Base-by-base conservation (phyloP, 176 grass and related monocot genomes). In the Zoysia japonica region DNA sequence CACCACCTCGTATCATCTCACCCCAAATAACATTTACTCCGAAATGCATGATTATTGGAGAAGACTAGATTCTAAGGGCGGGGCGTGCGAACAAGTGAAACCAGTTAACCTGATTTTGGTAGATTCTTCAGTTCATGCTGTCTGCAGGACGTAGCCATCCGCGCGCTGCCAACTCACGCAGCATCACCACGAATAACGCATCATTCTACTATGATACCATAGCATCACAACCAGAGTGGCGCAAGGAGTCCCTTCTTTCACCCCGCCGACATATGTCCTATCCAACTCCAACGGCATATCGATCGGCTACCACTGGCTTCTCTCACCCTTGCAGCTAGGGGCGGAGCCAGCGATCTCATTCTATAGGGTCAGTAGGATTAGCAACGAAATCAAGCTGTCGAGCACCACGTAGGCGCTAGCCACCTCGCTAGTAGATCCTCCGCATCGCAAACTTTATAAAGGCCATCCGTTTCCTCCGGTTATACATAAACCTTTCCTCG, bases 381-480 rank as follows among this genome's bases (percentile, higher is more conserved):
- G 28, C 28, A 28, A 28, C 28, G 0, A 28, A 28, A 28, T 28
- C 28, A 28, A 61, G 57, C 57, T 61, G 57, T 61, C 57, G 35
- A 61, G 11, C 57, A 61, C 57, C 9, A 61, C 3, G 20, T 17
- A 20, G 19, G 56, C 56, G 20, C n/a, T 59, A 56, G 53, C 28
- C 28, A 28, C 28, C 28, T 28, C 28, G 28, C 28, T 28, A 28
- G 20, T 60, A 83, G 61, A 79, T 78, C 74, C 17, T 40, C 61
- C 53, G 52, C 80, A 61, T 15, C 6, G 17, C 44, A 74, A 74
- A 47, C 53, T 80, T 84, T 72, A 41, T 17, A 70, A 84, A 84
- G 84, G 81, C 81, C 77, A 64, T 64, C 70, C 63, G 13, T 1
- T 41, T 28, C 62, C 54, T 55, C 53, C 53, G 2, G 2, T 63